Base-by-base conservation (phyloP, 2,329 filamentous ascomycete genomes). In the Beauveria scarabaeidicola region DNA sequence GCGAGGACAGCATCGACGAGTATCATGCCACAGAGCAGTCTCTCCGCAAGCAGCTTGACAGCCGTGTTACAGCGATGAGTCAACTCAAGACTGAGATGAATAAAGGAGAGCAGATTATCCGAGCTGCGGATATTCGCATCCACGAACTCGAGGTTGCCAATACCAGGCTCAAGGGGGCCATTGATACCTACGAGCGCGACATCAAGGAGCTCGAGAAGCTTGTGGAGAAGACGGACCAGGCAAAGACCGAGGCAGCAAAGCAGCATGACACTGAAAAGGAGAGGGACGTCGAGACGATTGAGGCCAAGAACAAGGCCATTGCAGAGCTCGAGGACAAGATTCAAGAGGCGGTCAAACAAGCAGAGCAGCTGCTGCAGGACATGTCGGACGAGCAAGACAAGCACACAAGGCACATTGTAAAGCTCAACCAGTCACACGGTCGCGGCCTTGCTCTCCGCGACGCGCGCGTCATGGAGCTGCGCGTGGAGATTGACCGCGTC, bases 1-100 rank as follows among this genome's bases (percentile, higher is more conserved):
- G 75, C 44, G 82, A 85, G 52, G 75, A 75, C n/a, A 69, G 73
- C 29, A 80, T 86, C 38, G 83, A 86, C 66, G 81, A 86, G 69
- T 83, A 84, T 69, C 82, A 82, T 66, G 76, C 76, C 23, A 76
- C 81, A 6, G 82, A 85, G 70, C 69, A 74, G 0, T 80, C 78
- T 0, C 73, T 87, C 13, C 77, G 82, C 1, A 77, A 81, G 63
- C 83, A 86, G 65, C 77, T 86, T 3, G 73, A 75, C 10, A 76
- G 80, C 0, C 75, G 82, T 0, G 78, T 82, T 0, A 74, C 75
- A 0, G 79, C 76, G 19, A 80, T 81, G 74, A 78, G 81, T 36
- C 70, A 68, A 0, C 69, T 84, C 27, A 71, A 70, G n/a, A 68
- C 64, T 0, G 75, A 82, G 56, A 70, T 82, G 19, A 58, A 60